Evolutionary conservation across 768 basidiomycete species (phyloP).

Genomic region (Hemileccinum rubropunctum): DNA sequence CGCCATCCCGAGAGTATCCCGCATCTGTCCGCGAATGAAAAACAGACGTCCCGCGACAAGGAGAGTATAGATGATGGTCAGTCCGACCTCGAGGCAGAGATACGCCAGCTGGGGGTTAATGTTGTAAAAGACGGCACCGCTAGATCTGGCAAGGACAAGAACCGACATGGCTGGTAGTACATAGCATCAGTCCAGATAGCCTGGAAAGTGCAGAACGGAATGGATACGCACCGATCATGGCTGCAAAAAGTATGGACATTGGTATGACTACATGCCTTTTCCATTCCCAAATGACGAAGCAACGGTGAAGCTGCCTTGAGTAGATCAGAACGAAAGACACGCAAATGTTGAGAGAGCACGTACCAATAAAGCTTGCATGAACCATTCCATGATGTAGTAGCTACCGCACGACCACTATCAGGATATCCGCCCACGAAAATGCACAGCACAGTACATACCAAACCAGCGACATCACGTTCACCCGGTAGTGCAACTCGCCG

Average conservation of each 20-base stretch:
- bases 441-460: conserved; percentile 11
- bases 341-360: not conserved
- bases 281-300: conserved; percentile 16
- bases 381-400: conserved; percentile 30
- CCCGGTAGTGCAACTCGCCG: conserved; percentile 8
- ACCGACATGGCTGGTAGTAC: conserved; percentile 15
- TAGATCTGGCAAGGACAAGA: conserved; percentile 10
- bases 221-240: conserved; percentile 13
- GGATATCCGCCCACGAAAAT: not conserved
- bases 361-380: conserved; percentile 27
- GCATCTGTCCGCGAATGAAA: conserved; percentile 14
- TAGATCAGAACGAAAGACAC: not conserved
- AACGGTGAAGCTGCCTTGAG: conserved; percentile 13
- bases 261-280: conserved; percentile 10
- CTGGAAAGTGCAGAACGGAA: not conserved
- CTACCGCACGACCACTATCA: conserved; percentile 3
- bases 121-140: conserved; percentile 14
- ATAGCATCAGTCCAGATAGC: not conserved
- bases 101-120: conserved; percentile 25
- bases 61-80: conserved; percentile 31
- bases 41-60: conserved; percentile 31
- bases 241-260: conserved; percentile 13
- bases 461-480: conserved; percentile 22
- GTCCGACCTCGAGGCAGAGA: conserved; percentile 27
- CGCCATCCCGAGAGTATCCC: conserved; percentile 12